Evolutionary conservation across 805 yeast genomes (phyloP), one percentile per base, ranked within the genome.

Genomic region (Teunomyces tritomae): DNA sequence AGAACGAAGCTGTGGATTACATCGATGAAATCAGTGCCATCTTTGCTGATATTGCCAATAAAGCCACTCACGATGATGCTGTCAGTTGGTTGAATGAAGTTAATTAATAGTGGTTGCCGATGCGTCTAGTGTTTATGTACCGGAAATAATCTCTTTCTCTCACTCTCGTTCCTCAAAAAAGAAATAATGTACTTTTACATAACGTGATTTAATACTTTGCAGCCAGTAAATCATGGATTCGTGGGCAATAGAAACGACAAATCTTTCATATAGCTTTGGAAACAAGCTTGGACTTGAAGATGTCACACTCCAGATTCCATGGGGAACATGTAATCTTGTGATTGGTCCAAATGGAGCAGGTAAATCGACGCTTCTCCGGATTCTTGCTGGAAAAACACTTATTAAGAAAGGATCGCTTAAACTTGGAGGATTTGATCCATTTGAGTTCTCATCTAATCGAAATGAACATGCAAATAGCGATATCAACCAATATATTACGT

Each of bases 331-430:
- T 50, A 82, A 91, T 8, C 71, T 94, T 30, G 65, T 94, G 6
- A 77, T 94, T 20, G 99, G 99, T 0, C 96, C 98, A 9, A 91
- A 91, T 58, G 99, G 99, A 14, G 98, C 99, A 0, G 98, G 99
- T 4, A 94, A 94, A 64, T 88, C 97, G 1, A 94, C 99, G 0
- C 64, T 94, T 37, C 73, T 94, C 53, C 82, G 83, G 62, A 78
- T 94, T 13, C 71, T 94, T 14, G 96, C 97, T 0, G 99, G 99
- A 3, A 92, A 92, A 59, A 89, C 94, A 6, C 75, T 94, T 49
- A 85, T 95, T 51, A 80, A 83, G 48, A 71, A 78, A 11, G 97
- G 97, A 0, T 65, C 71, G 10, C 80, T 94, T 28, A 57, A 64
- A 20, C 78, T 94, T n/a, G 87, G 89, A 29, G 96, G 96, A 0